A percentile compares a stretch with the other conserved stretches of the same genome.
These are phyloP conservation scores for Marasmius tenuissimus DNA, from an alignment of 1,284 basidiomycete genomes.

Conservation along the genomic window DNA sequence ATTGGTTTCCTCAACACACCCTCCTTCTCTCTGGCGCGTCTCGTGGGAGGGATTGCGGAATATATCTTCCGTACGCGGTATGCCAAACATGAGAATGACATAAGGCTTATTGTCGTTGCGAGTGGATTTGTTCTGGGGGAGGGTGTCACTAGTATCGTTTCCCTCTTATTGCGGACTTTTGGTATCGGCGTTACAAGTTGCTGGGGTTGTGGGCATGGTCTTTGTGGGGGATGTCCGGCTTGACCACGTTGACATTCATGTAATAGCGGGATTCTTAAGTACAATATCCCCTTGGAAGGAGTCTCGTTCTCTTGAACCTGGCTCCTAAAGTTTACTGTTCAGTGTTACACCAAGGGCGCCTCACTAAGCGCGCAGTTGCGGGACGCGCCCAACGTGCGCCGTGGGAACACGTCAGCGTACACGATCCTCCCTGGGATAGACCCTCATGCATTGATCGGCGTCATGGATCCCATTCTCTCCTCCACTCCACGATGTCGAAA, in stretches of 20 bases:
- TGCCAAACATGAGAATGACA: slow-evolving; percentile 55
- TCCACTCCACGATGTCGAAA: slow-evolving; percentile 51
- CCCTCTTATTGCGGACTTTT: slow-evolving; percentile 71
- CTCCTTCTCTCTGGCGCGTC: slow-evolving; percentile 88
- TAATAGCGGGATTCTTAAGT: no score
- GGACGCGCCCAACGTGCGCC: no score
- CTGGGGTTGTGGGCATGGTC: slow-evolving; percentile 77
- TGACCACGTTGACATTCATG: no score
- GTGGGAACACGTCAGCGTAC: not conserved
- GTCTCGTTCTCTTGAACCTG: no score
- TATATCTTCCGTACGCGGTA: slow-evolving; percentile 60
- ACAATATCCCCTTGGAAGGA: no score
- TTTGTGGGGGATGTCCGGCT: slow-evolving; percentile 65
- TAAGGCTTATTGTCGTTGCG: slow-evolving; percentile 84
- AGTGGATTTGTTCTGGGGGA: slow-evolving; percentile 97
- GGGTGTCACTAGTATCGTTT: slow-evolving; percentile 84
- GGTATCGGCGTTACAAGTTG: slow-evolving; percentile 81
- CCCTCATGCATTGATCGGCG: not conserved
- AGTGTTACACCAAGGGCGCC: no score
- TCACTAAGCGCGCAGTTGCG: no score
- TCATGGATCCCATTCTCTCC: not conserved
- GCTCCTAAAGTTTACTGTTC: no score
- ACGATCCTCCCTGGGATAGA: not conserved
- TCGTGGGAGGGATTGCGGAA: slow-evolving; percentile 87
- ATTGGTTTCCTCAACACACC: slow-evolving; percentile 95